These are phyloP conservation scores for Miscanthus lutarioriparius DNA, from an alignment of 176 grass and related monocot genomes.

Conservation along the genomic window DNA sequence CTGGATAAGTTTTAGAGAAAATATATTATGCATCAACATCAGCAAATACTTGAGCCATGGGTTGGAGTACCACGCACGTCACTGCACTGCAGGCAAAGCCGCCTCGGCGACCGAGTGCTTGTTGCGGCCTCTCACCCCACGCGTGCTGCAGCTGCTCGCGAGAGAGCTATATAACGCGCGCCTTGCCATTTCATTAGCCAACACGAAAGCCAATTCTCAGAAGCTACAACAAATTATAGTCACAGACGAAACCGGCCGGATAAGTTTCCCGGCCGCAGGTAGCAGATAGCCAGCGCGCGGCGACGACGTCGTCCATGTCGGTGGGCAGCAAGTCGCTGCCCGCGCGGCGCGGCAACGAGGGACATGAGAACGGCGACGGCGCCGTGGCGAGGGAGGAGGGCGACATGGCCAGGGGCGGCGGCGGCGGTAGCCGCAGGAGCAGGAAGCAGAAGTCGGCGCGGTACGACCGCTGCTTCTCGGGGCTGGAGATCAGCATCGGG, in stretches of 20 bases:
- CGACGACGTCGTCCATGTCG: constrained; percentile 34
- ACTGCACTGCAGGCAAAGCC: background rate
- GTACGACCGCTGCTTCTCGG: constrained; percentile 57
- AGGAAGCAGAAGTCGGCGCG: constrained; percentile 13
- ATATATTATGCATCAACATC: background rate
- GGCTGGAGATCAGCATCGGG: constrained; percentile 54
- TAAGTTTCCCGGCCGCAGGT: too few species aligned
- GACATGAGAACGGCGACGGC: background rate
- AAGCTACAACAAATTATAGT: background rate
- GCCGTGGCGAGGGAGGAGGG: background rate
- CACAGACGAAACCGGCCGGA: background rate
- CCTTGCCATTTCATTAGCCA: background rate
- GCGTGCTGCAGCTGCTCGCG: background rate
- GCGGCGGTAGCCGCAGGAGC: background rate
- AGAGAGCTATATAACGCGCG: background rate
- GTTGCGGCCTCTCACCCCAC: background rate
- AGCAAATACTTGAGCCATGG: background rate
- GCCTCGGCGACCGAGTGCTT: background rate
- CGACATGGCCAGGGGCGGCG: background rate
- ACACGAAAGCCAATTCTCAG: background rate
- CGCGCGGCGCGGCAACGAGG: background rate
- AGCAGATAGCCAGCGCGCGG: background rate
- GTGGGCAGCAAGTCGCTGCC: constrained; percentile 22
- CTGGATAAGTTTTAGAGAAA: background rate
- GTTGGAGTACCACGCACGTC: background rate